Conservation (phyloP, 768 basidiomycete species). For the Phlegmacium glaucopus region DNA sequence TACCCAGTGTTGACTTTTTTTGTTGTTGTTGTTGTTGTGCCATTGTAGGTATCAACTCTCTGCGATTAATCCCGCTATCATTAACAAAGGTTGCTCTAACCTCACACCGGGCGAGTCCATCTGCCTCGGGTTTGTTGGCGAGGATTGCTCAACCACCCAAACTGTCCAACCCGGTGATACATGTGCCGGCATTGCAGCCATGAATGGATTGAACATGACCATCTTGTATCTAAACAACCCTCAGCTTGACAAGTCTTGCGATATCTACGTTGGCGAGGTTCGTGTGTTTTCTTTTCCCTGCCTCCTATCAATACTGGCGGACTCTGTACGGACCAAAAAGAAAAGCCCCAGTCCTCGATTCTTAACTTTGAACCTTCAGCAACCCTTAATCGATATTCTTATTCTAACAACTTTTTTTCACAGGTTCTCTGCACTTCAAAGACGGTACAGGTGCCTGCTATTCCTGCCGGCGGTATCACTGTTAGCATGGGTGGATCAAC, state of each 20-base stretch:
- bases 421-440: conserved; percentile 25
- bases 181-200: conserved; percentile 41
- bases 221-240: conserved; percentile 63
- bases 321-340: not conserved
- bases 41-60: conserved; percentile 53
- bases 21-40: no score
- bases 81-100: conserved; percentile 55
- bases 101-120: conserved; percentile 44
- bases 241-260: conserved; percentile 52
- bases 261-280: conserved; percentile 62
- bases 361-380: not conserved
- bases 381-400: not conserved
- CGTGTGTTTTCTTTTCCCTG: not conserved
- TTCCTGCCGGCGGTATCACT: conserved; percentile 18
- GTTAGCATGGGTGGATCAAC: conserved; percentile 14
- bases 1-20: not conserved
- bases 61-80: conserved; percentile 41
- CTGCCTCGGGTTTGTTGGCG: conserved; percentile 53
- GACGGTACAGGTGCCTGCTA: conserved; percentile 20
- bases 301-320: not conserved
- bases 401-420: not conserved
- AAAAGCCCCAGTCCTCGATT: not conserved
- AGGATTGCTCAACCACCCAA: conserved; percentile 53
- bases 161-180: conserved; percentile 46
- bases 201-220: conserved; percentile 38